Base-by-base conservation (phyloP, 2,329 filamentous ascomycete genomes). In the Phaeophleospora eucalypticola region DNA sequence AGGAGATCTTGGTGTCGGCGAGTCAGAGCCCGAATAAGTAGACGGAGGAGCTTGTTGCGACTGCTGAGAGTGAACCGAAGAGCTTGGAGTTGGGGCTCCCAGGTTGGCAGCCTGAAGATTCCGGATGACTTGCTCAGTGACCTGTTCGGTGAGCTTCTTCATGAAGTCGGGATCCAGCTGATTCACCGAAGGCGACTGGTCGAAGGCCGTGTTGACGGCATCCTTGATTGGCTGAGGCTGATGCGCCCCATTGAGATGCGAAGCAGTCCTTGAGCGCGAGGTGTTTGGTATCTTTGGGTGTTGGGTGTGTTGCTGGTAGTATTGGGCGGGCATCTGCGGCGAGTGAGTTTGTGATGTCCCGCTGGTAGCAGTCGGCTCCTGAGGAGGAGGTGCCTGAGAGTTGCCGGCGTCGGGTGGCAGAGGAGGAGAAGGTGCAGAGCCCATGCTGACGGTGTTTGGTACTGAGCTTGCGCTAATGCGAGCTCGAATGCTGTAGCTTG, bases 161-260 rank as follows among this genome's bases (percentile, higher is more conserved):
- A 85, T 73, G 17, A 84, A 68, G 6, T 81, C 77, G 2, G 80
- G 80, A 42, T 81, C 76, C 10, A 84, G 67, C 33, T 74, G 71
- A 48, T 69, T 70, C 15, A 71, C 65, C 7, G 71, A 65, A 34
- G 76, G 70, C 9, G 74, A 70, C 42, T 73, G 72, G 55, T 77
- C 69, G 49, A 80, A 78, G 8, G 78, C 78, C 52, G 74, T 74
- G 55, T 71, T 75, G 54, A 82, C 75, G 27, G 78, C 79, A 56
- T 80, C 77, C 55, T 77, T 76, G 54, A 82, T 73, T 10, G 74
- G 73, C 49, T 72, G 71, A 14, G 39, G 45, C 36, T 52, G 57
- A 18, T 52, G 58, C 41, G 61, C 58, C 12, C 59, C 56, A 15
- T 57, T 27, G 4, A 56, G 36, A 4, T 58, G 46, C 36, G 49